Evolutionary conservation across 169 alveolate genomes (phyloP), one percentile per base, ranked within the genome.

Genomic region (Plasmodium cynomolgi): DNA sequence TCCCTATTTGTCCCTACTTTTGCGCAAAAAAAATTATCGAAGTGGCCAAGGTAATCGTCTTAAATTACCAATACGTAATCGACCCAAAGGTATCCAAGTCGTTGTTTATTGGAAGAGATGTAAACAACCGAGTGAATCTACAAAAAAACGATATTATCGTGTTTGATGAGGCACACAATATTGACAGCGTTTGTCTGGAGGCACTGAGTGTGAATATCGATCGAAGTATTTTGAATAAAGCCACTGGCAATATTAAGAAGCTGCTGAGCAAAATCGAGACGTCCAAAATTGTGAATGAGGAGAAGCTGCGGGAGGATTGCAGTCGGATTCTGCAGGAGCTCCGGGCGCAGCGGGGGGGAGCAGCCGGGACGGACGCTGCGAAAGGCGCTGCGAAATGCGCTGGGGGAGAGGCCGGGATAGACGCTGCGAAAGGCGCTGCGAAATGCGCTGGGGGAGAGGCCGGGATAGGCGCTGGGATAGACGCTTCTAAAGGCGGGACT

Each of bases 131-230:
- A 4, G 93, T 84, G 1, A 84, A 92, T 20, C 56, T 83, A 15
- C 58, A 83, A 26, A 83, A 62, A 79, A 96, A 75, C 44, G 97
- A 83, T 47, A 95, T 91, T n/a, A 98, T 99, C 4, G 99, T 99
- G 1, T 98, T 99, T 93, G 99, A 98, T 91, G 99, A 99, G 96
- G 99, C 99, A n/a, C 99, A 99, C 95, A 99, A 99, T 96, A 99
- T 99, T 83, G 99, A 99, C 95, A 98, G 99, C 91, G 99, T 99
- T 47, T 99, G 99, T 94, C 98, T 98, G 50, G 99, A 99, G 95
- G 99, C 99, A 7, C 97, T 98, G 88, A 97, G 99, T 94, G 98
- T 99, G 3, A 97, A 98, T 84, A 94, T 99, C 44, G 98, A 97
- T 92, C 94, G 97, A 39, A 97, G 96, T 54, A 96, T 96, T 1